A percentile compares a stretch with the other conserved stretches of the same genome.
Conservation (phyloP, 2,329 filamentous ascomycete genomes). For the Phaeomoniella chlamydospora region DNA sequence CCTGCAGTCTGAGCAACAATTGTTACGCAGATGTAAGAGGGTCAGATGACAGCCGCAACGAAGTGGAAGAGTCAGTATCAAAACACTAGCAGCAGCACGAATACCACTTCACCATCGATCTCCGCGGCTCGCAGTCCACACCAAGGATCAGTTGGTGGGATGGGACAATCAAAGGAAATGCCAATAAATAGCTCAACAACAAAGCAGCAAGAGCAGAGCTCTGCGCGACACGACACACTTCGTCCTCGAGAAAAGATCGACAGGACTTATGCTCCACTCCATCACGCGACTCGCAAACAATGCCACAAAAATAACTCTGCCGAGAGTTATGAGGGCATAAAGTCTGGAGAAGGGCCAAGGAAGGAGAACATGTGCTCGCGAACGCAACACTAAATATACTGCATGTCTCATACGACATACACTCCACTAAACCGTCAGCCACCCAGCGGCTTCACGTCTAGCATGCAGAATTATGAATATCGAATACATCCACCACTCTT, state of each 20-base stretch:
- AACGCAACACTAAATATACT: background rate
- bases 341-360: slow-evolving; percentile 12
- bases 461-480: background rate
- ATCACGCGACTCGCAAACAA: slow-evolving; percentile 12
- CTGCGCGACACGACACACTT: slow-evolving; percentile 1
- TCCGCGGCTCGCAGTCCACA: background rate
- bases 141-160: background rate
- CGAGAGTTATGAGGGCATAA: background rate
- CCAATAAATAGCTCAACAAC: slow-evolving; percentile 1
- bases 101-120: background rate
- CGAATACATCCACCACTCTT: background rate
- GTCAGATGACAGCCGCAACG: background rate
- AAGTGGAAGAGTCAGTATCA: background rate
- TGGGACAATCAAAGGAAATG: slow-evolving; percentile 1
- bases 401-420: background rate
- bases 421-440: background rate
- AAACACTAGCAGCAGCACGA: background rate
- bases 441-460: background rate
- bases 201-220: background rate
- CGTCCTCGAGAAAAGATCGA: slow-evolving; percentile 1
- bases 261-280: slow-evolving; percentile 10
- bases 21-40: background rate
- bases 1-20: background rate
- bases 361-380: slow-evolving; percentile 7
- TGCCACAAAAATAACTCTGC: slow-evolving; percentile 1